Evolutionary conservation across 495 filamentous ascomycete genomes (phyloP), one percentile per base, ranked within the genome.

Genomic region (Penicillium bialowiezense): DNA sequence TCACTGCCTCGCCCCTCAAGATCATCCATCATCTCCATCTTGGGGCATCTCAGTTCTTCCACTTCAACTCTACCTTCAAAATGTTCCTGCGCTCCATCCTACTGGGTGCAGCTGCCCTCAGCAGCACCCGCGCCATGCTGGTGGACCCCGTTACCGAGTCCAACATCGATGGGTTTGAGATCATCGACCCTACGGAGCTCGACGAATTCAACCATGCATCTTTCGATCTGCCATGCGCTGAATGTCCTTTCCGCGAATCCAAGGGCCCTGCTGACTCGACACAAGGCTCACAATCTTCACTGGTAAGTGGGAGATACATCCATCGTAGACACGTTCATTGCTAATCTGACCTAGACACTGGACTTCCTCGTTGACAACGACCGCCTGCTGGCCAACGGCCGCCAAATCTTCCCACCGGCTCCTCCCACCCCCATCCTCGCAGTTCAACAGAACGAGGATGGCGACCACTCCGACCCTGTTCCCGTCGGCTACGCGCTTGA

Each of bases 391-490:
- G 68, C 75, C 55, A 80, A 80, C 58, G 73, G 64, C 36, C 65
- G 62, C 13, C 72, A 70, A 35, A 75, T 80, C 48, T 79, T 78
- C 67, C 77, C 76, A 43, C 67, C 71, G 15, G 51, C 62, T 18
- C 62, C 64, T 21, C 64, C 70, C 8, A 52, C 35, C 19, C 59
- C 65, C 10, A 65, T 76, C 39, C 59, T 55, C 15, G 69, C 65
- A 20, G 56, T 70, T 20, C 69, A 74, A 49, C 58, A 60, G 26
- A 60, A 62, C 18, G 53, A 64, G 4, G 68, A 75, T 54, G 67
- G 66, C 39, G 47, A 67, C 42, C 59, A 63, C 26, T 66, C 65
- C 31, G 63, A 63, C 7, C 65, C 69, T 17, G 55, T 75, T 39
- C 51, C 58, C 6, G 50, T 74, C 42, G 73, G 72, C 5, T 74